phyloP scores from a whole-genome alignment of 768 basidiomycete species.

The Pleurotus sapidus region DNA sequence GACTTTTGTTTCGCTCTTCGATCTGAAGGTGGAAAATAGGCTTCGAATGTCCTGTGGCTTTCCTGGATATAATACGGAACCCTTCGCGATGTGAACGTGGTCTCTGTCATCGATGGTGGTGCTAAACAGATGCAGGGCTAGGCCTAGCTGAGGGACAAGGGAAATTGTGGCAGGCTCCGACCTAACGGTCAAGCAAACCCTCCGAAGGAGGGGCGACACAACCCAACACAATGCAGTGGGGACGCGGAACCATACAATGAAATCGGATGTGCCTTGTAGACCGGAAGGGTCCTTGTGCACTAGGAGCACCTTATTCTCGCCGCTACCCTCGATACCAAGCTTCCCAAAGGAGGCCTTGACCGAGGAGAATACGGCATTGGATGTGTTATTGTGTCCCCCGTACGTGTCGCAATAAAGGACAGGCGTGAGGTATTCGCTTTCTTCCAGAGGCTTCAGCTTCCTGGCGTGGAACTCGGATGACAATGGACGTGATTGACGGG shows the following conservation, averaged over 20 bases:
- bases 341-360: constrained; percentile 21
- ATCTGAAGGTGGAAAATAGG: neutral
- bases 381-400: constrained; percentile 10
- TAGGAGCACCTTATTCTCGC: constrained; percentile 9
- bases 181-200: constrained; percentile 19
- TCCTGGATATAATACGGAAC: neutral
- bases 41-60: no score
- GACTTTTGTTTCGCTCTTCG: neutral
- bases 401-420: constrained; percentile 20
- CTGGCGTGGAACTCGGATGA: constrained; percentile 32
- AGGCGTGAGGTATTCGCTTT: constrained; percentile 19
- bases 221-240: constrained; percentile 21
- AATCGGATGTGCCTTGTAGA: constrained; percentile 20
- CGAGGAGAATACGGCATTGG: constrained; percentile 22
- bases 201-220: constrained; percentile 11
- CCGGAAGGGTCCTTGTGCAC: constrained; percentile 21
- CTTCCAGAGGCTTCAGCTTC: constrained; percentile 25
- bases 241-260: constrained; percentile 24
- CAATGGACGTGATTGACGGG: constrained; percentile 34
- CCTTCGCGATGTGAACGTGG: constrained; percentile 20
- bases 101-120: constrained; percentile 23
- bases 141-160: constrained; percentile 21
- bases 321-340: constrained; percentile 14
- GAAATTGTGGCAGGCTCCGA: constrained; percentile 14
- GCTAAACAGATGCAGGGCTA: constrained; percentile 21